phyloP scores from a whole-genome alignment of 768 basidiomycete genomes.

The Suillus luteus region DNA sequence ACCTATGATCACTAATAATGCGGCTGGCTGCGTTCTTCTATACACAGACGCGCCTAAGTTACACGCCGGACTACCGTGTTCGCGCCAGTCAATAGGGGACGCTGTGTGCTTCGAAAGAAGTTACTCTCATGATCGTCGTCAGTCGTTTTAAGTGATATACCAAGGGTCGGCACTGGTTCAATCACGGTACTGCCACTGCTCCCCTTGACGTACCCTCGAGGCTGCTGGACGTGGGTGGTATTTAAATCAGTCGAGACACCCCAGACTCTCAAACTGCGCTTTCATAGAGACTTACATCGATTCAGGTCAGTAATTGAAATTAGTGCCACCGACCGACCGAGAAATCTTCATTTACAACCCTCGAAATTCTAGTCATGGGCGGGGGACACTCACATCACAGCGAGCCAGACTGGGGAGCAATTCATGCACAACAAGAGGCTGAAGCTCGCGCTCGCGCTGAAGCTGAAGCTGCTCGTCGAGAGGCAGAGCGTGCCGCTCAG shows the following conservation, averaged over 20 bases:
- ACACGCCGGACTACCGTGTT: not conserved
- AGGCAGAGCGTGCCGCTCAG: conserved; percentile 28
- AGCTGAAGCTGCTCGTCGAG: conserved; percentile 16
- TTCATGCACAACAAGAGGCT: conserved; percentile 18
- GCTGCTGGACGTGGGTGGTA: not conserved
- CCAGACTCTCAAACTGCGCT: not conserved
- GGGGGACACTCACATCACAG: conserved; percentile 27
- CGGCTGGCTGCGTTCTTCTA: not conserved
- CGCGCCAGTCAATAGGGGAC: not conserved
- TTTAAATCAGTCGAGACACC: not conserved
- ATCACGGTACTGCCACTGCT: not conserved
- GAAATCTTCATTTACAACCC: not conserved
- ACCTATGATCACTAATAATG: no score
- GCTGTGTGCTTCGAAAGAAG: not conserved
- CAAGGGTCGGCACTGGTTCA: not conserved
- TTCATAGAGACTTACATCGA: not conserved
- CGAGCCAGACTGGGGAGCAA: conserved; percentile 27
- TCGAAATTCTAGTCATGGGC: conserved; percentile 22
- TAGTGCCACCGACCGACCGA: conserved; percentile 1
- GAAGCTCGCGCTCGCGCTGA: conserved; percentile 16
- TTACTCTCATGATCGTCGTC: not conserved
- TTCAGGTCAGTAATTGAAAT: not conserved
- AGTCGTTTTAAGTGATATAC: not conserved
- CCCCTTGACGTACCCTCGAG: not conserved
- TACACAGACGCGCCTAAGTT: not conserved